Evolutionary conservation across 495 filamentous ascomycete genomes (phyloP).

Genomic region (Schizothecium vesticola): DNA sequence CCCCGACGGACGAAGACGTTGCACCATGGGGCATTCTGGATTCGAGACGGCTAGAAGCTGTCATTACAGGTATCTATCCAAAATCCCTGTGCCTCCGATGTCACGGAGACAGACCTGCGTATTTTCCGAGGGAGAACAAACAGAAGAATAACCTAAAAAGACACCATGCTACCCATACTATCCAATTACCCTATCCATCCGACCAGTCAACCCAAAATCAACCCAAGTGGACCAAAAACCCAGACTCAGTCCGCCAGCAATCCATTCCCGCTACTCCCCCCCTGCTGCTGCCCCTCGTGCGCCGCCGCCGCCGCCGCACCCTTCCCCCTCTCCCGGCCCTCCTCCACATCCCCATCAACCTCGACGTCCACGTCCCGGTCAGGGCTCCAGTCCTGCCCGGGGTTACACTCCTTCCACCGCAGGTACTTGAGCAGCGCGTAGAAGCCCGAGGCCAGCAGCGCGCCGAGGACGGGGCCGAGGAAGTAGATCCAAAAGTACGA

Average conservation of each 20-base stretch:
- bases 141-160: not conserved
- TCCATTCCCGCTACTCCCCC: not conserved
- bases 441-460: slow-evolving; percentile 60
- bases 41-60: not conserved
- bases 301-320: not conserved
- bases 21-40: not conserved
- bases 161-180: not conserved
- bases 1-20: not conserved
- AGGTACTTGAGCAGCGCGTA: slow-evolving; percentile 62
- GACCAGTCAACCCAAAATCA: not conserved
- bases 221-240: no score
- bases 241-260: not conserved
- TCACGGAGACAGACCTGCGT: not conserved
- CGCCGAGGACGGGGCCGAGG: slow-evolving; percentile 52
- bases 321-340: slow-evolving; percentile 1
- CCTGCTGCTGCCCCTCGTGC: not conserved
- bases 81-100: not conserved
- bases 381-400: slow-evolving; percentile 36
- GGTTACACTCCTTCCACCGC: slow-evolving; percentile 71
- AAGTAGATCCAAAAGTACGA: slow-evolving; percentile 69
- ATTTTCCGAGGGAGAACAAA: not conserved
- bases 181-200: not conserved
- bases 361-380: no score
- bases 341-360: not conserved
- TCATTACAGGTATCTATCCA: not conserved